Evolutionary conservation across 176 grass and related monocot genomes (phyloP).

Genomic region (Pontederia crassipes): DNA sequence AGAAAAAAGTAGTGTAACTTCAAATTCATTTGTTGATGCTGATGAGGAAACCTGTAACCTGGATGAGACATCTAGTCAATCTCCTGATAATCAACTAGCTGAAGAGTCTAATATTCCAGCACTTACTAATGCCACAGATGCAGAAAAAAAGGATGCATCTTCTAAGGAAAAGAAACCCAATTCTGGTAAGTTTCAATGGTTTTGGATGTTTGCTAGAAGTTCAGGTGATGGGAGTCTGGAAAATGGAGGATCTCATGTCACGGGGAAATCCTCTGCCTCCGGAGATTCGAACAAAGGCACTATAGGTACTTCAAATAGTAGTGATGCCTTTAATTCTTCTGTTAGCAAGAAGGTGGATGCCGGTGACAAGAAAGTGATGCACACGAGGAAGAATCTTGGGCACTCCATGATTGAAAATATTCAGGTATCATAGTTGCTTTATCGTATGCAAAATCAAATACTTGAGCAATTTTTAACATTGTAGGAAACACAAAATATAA

Average conservation of each 20-base stretch:
- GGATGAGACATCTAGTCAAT: constrained; percentile 27
- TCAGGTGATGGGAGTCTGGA: constrained; percentile 31
- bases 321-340: background rate
- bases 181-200: constrained; percentile 68
- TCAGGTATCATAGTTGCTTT: constrained; percentile 34
- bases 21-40: constrained; percentile 52
- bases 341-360: constrained; percentile 22
- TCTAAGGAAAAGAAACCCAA: constrained; percentile 48
- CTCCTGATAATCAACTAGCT: constrained; percentile 18
- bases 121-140: constrained; percentile 8
- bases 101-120: constrained; percentile 22
- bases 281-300: background rate
- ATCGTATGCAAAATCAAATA: too few relatives aligned
- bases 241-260: constrained; percentile 25
- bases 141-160: constrained; percentile 1
- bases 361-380: constrained; percentile 67
- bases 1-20: constrained; percentile 63
- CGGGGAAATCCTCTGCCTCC: background rate
- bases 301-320: background rate
- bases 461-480: too few relatives aligned
- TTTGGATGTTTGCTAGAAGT: constrained; percentile 59
- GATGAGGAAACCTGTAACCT: constrained; percentile 33
- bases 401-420: constrained; percentile 97
- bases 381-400: constrained; percentile 63
- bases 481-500: too few relatives aligned